A percentile compares a stretch with the other conserved stretches of the same genome.
Conservation (phyloP, 768 basidiomycete species). For the Tylopilus felleus region DNA sequence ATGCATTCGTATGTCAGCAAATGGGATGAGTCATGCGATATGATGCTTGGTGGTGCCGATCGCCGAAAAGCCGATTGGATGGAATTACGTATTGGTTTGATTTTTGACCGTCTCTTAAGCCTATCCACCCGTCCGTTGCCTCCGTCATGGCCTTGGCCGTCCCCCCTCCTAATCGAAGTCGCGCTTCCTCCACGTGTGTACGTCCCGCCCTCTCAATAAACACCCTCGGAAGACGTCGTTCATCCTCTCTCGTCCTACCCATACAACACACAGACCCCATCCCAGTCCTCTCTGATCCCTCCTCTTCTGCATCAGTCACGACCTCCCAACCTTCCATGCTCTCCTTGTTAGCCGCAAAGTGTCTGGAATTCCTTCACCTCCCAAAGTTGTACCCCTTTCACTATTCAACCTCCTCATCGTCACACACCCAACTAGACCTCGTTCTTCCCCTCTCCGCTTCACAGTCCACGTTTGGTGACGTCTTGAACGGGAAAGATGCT, state of each 20-base stretch:
- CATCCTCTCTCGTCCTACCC: constrained; percentile 44
- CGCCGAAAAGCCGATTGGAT: constrained; percentile 22
- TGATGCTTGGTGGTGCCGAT: not conserved
- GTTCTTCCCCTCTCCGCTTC: constrained; percentile 57
- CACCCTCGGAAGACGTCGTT: constrained; percentile 55
- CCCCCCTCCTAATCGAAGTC: constrained; percentile 46
- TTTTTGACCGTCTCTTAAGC: constrained; percentile 16
- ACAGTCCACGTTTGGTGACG: constrained; percentile 42
- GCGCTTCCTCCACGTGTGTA: constrained; percentile 59
- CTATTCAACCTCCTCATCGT: constrained; percentile 47
- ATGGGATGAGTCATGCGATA: constrained; percentile 12
- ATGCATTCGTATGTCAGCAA: not conserved
- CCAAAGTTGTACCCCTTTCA: constrained; percentile 38
- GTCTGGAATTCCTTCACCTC: constrained; percentile 52
- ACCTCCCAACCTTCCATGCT: constrained; percentile 45
- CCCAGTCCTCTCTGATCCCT: not conserved
- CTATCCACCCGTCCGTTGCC: not conserved
- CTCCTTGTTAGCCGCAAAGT: constrained; percentile 45
- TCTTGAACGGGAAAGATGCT: constrained; percentile 38
- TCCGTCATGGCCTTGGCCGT: constrained; percentile 30
- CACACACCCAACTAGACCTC: constrained; percentile 41
- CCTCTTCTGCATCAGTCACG: constrained; percentile 8
- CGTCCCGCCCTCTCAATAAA: constrained; percentile 48
- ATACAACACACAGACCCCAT: constrained; percentile 16
- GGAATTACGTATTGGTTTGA: constrained; percentile 22